phyloP scores from a whole-genome alignment of 305 asterid species.

The Solanum hybrid region DNA sequence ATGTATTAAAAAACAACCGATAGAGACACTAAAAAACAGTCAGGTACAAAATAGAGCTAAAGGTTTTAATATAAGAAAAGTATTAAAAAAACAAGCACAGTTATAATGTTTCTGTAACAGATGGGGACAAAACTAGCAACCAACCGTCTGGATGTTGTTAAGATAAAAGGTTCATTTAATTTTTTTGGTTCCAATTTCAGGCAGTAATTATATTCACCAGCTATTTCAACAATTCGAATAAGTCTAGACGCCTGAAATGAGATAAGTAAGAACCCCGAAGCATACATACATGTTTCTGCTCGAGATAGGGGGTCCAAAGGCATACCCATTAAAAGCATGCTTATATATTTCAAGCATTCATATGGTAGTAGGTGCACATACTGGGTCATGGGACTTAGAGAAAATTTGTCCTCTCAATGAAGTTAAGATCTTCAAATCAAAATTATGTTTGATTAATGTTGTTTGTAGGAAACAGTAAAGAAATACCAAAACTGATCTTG shows the following conservation, averaged over 20 bases:
- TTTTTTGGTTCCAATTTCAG: background rate
- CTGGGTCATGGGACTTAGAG: background rate
- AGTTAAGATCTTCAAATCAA: background rate
- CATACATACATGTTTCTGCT: background rate
- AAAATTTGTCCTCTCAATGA: background rate
- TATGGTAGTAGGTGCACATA: background rate
- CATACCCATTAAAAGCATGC: background rate
- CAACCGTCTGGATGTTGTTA: background rate
- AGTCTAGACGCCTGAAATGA: background rate
- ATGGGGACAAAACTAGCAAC: background rate
- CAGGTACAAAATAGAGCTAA: background rate
- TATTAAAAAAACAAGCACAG: background rate
- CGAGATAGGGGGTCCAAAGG: background rate
- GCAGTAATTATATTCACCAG: background rate
- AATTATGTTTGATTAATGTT: background rate
- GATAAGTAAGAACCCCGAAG: background rate
- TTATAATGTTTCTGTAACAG: background rate
- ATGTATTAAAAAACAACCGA: background rate
- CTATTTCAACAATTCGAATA: background rate
- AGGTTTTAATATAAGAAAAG: background rate
- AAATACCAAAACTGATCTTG: background rate
- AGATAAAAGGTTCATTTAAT: background rate
- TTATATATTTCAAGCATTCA: background rate
- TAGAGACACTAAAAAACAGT: background rate
- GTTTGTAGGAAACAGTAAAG: background rate